Percentiles rank a stretch among this genome's conserved stretches.
These are phyloP conservation scores for Phialophora tarda DNA, from an alignment of 2,329 filamentous ascomycete species.

Conservation along the genomic window DNA sequence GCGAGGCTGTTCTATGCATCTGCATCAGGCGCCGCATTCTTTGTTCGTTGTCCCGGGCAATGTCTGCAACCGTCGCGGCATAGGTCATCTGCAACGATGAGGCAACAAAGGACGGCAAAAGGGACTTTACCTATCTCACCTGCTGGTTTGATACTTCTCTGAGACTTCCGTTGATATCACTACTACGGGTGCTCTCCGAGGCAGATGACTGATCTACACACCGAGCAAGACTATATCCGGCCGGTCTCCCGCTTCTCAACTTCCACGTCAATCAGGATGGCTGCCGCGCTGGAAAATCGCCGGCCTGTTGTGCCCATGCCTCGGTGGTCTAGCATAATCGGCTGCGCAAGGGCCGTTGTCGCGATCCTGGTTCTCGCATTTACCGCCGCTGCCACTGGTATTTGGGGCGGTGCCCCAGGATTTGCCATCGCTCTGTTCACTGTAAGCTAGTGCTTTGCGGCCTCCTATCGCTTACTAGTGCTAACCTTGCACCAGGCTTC, in stretches of 20 bases:
- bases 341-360: constrained; percentile 32
- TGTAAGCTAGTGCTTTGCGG: constrained; percentile 26
- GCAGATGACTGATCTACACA: constrained; percentile 20
- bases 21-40: constrained; percentile 24
- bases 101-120: constrained; percentile 11
- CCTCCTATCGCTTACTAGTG: not conserved
- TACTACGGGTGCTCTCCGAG: not conserved
- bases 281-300: constrained; percentile 5
- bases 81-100: not conserved
- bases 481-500: constrained; percentile 26
- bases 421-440: constrained; percentile 37
- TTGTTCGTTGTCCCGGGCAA: constrained; percentile 30
- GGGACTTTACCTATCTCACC: not conserved
- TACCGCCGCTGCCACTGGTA: constrained; percentile 30
- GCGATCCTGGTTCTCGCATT: constrained; percentile 33
- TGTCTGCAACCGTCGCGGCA: constrained; percentile 17
- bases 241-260: constrained; percentile 32
- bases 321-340: constrained; percentile 34
- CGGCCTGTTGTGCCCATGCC: constrained; percentile 37
- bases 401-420: constrained; percentile 32
- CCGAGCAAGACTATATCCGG: constrained; percentile 9
- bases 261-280: constrained; percentile 27
- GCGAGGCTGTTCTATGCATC: constrained; percentile 18
- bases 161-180: not conserved
- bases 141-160: constrained; percentile 2